These are phyloP conservation scores for barley (Hordeum vulgare) DNA, from an alignment of 176 grass and related monocot genomes.

Conservation along the genomic window DNA sequence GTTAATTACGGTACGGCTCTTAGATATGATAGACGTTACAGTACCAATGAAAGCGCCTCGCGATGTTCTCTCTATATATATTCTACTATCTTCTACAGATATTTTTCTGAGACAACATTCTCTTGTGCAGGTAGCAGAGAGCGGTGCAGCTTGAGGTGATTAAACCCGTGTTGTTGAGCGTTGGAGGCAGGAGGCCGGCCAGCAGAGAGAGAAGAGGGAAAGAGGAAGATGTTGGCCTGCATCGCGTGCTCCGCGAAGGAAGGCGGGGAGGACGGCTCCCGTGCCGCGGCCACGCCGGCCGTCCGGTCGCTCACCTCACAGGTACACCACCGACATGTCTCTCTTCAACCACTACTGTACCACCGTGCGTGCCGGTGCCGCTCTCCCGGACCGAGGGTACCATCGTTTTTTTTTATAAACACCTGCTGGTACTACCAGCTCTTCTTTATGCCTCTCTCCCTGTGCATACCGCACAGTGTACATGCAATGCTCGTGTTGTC, in stretches of 20 bases:
- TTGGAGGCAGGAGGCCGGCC: no score
- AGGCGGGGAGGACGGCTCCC: constrained; percentile 63
- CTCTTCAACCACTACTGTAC: neutral
- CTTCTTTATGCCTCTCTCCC: neutral
- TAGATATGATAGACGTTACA: neutral
- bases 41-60: no score
- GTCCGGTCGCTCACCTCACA: constrained; percentile 89
- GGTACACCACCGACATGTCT: constrained; percentile 15
- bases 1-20: neutral
- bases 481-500: neutral
- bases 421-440: neutral
- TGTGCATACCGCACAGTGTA: neutral
- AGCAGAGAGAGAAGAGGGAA: neutral
- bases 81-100: no score
- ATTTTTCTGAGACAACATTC: no score
- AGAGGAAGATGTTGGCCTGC: constrained; percentile 67
- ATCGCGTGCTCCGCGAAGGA: constrained; percentile 88
- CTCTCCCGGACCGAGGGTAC: neutral
- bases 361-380: neutral
- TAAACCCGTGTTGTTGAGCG: neutral
- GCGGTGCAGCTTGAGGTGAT: neutral
- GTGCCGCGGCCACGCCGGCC: constrained; percentile 51
- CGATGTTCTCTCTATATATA: no score
- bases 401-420: neutral
- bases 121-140: neutral